These are phyloP conservation scores for Irpex lacteus DNA, from an alignment of 1,284 basidiomycete species.

Conservation along the genomic window DNA sequence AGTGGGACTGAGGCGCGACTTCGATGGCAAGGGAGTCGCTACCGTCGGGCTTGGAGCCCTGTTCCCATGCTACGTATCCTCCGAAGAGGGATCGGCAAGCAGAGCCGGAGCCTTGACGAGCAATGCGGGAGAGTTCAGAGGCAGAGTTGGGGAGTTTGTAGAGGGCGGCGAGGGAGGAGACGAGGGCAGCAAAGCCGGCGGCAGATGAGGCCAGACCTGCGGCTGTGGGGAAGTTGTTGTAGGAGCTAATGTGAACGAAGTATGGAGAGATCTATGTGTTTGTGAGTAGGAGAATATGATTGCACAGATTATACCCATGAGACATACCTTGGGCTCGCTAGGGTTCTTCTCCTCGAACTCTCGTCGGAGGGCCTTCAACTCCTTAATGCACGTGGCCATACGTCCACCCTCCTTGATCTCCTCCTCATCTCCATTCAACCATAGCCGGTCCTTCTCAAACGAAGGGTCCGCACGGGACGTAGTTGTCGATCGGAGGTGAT, in stretches of 20 bases:
- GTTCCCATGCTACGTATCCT: slow-evolving; percentile 96
- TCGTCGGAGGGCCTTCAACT: slow-evolving; percentile 80
- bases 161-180: slow-evolving; percentile 84
- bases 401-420: slow-evolving; percentile 82
- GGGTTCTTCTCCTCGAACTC: slow-evolving; percentile 71
- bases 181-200: slow-evolving; percentile 94
- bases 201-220: slow-evolving; percentile 98
- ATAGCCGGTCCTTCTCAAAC: slow-evolving; percentile 80
- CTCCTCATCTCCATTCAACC: slow-evolving; percentile 94
- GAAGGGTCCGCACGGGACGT: slow-evolving; percentile 83
- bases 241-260: slow-evolving; percentile 85
- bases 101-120: slow-evolving; percentile 96
- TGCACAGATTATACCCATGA: neutral
- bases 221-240: slow-evolving; percentile 99
- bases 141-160: slow-evolving; percentile 73
- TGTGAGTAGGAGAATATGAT: neutral
- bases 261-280: slow-evolving; percentile 64
- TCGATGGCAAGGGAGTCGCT: slow-evolving; percentile 87
- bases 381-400: slow-evolving; percentile 82
- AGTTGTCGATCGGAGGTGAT: slow-evolving; percentile 93
- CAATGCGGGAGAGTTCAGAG: slow-evolving; percentile 85
- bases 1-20: slow-evolving; percentile 84
- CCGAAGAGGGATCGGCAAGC: slow-evolving; percentile 97
- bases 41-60: slow-evolving; percentile 70
- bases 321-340: slow-evolving; percentile 61